Evolutionary conservation across 139 green algal genomes (phyloP).

Genomic region (Volvox africanus): DNA sequence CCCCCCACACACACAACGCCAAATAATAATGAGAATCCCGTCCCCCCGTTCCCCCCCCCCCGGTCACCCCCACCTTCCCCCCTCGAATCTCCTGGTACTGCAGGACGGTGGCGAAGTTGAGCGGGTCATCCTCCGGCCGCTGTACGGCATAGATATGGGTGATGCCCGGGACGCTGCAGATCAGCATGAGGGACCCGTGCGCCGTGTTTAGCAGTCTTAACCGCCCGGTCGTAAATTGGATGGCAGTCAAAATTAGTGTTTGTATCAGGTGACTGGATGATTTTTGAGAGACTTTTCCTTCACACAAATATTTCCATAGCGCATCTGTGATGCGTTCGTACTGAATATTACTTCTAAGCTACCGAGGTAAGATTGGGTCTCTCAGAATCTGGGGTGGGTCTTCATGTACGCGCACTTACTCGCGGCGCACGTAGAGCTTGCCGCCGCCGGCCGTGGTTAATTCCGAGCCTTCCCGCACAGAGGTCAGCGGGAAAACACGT

Average conservation of each 20-base stretch:
- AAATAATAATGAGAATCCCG: no score
- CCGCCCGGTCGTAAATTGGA: no score
- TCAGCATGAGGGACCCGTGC: no score
- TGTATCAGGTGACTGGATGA: no score
- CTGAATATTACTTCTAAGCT: no score
- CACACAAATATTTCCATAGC: no score
- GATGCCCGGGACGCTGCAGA: constrained; percentile 52
- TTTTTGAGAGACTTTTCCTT: no score
- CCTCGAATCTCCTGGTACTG: constrained; percentile 59
- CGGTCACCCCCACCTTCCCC: constrained; percentile 31
- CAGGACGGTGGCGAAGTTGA: constrained; percentile 62
- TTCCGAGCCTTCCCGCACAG: constrained; percentile 2
- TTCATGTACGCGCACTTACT: constrained; percentile 13
- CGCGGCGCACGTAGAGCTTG: constrained; percentile 46
- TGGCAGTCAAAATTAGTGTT: no score
- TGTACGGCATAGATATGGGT: constrained; percentile 50
- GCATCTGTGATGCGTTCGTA: neutral
- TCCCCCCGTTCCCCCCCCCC: no score
- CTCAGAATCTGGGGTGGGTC: neutral
- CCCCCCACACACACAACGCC: no score
- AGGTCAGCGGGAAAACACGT: constrained; percentile 15
- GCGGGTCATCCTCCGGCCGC: constrained; percentile 23
- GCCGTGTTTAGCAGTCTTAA: no score
- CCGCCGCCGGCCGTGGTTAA: constrained; percentile 33
- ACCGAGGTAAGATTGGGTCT: no score